Conservation (phyloP, 257 asterid species). For the Nicotiana undulata region DNA sequence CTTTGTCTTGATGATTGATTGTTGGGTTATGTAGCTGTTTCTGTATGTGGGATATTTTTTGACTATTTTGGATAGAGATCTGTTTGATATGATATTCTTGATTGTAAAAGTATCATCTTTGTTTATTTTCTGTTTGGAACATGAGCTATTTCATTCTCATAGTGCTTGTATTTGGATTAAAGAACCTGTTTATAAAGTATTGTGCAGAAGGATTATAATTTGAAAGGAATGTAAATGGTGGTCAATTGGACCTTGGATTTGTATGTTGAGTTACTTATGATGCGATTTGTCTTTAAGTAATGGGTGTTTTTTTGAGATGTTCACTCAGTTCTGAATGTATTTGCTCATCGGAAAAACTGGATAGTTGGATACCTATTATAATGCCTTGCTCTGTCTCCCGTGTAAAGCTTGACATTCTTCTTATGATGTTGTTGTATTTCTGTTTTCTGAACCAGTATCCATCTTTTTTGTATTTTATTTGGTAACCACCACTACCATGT, state of each 20-base stretch:
- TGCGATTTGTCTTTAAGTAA: neutral
- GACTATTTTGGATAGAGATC: conserved; percentile 3
- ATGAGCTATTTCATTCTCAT: neutral
- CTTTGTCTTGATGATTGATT: neutral
- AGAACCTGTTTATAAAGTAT: neutral
- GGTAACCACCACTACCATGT: neutral
- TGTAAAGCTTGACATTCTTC: neutral
- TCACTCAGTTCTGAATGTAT: neutral
- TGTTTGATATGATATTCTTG: neutral
- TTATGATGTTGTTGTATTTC: neutral
- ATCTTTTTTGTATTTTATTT: neutral
- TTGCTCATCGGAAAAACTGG: neutral
- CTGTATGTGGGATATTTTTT: neutral
- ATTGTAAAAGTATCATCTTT: neutral
- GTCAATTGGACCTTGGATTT: neutral
- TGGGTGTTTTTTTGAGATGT: neutral
- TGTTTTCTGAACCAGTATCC: neutral
- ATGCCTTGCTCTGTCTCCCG: neutral
- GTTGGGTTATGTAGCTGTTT: neutral
- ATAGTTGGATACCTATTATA: neutral
- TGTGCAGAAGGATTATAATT: neutral
- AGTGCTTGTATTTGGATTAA: neutral
- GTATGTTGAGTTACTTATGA: too few species aligned
- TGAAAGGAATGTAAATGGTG: neutral
- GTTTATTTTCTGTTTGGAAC: neutral